Percentiles rank a stretch among this genome's conserved stretches.
Evolutionary conservation across 768 basidiomycete species (phyloP).

Genomic region (Auricularia sp.): DNA sequence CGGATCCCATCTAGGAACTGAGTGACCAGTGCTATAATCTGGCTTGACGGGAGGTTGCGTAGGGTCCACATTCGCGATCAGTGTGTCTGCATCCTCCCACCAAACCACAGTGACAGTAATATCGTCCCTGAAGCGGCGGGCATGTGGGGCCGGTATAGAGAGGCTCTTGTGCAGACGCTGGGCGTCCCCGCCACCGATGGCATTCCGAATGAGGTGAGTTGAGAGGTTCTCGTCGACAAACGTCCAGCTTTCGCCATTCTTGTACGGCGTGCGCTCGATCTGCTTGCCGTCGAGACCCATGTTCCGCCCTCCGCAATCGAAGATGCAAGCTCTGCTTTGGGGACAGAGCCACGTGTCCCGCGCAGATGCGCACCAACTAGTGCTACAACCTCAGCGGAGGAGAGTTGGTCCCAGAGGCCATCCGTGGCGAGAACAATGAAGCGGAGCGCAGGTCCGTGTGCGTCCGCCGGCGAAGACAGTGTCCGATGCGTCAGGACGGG

Average conservation of each 20-base stretch:
- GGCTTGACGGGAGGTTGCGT: not conserved
- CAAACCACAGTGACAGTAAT: constrained; percentile 76
- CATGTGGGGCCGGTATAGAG: constrained; percentile 75
- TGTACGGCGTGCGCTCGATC: constrained; percentile 22
- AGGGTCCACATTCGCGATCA: constrained; percentile 2
- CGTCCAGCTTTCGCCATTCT: constrained; percentile 45
- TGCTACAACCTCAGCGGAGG: constrained; percentile 75
- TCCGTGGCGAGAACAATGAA: constrained; percentile 90
- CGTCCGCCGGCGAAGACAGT: constrained; percentile 11
- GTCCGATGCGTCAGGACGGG: constrained; percentile 77
- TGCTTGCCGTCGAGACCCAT: constrained; percentile 56
- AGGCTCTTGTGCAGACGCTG: constrained; percentile 44
- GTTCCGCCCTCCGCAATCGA: constrained; percentile 38
- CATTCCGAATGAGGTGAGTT: constrained; percentile 80
- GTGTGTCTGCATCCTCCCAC: constrained; percentile 51
- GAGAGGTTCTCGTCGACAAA: constrained; percentile 73
- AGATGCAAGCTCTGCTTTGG: constrained; percentile 44
- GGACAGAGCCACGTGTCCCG: constrained; percentile 54
- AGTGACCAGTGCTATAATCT: not conserved
- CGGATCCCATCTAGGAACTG: no score
- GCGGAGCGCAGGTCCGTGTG: constrained; percentile 30
- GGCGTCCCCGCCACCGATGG: constrained; percentile 78
- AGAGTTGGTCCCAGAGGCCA: constrained; percentile 53
- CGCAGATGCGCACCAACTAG: constrained; percentile 76
- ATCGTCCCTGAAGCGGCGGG: constrained; percentile 74